Percentiles rank a stretch among this genome's conserved stretches.
phyloP scores from a whole-genome alignment of 306 rosid genomes.

The Acacia confusa region DNA sequence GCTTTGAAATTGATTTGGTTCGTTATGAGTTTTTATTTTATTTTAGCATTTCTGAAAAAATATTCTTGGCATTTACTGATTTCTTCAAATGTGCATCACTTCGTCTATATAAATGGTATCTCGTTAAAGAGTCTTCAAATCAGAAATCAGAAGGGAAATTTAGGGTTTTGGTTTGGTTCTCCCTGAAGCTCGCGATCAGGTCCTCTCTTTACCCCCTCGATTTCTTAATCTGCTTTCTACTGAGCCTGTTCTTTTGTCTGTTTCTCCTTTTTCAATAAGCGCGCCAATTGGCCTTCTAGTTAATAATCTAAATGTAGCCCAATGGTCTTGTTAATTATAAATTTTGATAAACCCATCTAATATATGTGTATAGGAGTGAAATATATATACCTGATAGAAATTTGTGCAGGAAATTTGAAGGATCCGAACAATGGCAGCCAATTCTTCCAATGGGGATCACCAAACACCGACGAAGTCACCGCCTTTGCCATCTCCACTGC shows the following conservation, averaged over 20 bases:
- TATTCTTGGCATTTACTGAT: constrained; percentile 30
- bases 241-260: not conserved
- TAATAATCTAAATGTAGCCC: constrained; percentile 8
- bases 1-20: constrained; percentile 28
- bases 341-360: not conserved
- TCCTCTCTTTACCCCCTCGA: constrained; percentile 11
- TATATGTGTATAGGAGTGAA: not conserved
- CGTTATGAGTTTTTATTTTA: not conserved
- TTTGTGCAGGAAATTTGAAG: constrained; percentile 36
- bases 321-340: constrained; percentile 3
- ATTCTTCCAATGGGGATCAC: constrained; percentile 60
- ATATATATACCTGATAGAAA: constrained; percentile 19
- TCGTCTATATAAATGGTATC: constrained; percentile 41
- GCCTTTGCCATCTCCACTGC: constrained; percentile 84
- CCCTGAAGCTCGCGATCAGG: constrained; percentile 32
- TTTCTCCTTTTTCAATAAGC: not conserved
- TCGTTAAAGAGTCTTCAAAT: constrained; percentile 37
- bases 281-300: not conserved
- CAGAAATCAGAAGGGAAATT: constrained; percentile 37
- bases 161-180: constrained; percentile 45
- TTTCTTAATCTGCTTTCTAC: not conserved
- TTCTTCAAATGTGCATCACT: constrained; percentile 19
- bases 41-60: not conserved
- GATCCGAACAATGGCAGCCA: constrained; percentile 52
- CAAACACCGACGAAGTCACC: constrained; percentile 56